Evolutionary conservation across 768 basidiomycete genomes (phyloP).

Genomic region (Mycena latifolia): DNA sequence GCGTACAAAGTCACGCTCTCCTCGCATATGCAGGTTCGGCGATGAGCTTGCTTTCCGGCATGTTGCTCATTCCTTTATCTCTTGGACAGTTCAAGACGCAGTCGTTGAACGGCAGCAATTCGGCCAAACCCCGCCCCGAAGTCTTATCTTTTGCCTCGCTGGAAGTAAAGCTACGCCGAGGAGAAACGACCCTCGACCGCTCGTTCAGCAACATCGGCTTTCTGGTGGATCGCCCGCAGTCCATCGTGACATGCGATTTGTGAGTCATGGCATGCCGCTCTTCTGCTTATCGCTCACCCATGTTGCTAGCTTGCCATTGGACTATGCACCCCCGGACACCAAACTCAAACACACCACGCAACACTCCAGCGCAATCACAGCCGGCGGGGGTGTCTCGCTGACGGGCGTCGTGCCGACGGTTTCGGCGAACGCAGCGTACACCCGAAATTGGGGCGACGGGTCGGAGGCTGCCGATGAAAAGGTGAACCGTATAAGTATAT

Average conservation of each 20-base stretch:
- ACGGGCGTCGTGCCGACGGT: not conserved
- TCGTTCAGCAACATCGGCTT: slow-evolving; percentile 24
- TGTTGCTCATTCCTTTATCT: not conserved
- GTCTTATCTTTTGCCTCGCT: not conserved
- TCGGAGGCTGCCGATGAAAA: slow-evolving; percentile 13
- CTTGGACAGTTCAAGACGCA: slow-evolving; percentile 11
- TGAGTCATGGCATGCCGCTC: slow-evolving; percentile 1
- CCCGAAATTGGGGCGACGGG: not conserved
- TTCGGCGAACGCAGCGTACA: not conserved
- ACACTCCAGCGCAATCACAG: not conserved
- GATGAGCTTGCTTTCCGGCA: no score
- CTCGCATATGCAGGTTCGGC: slow-evolving; percentile 11
- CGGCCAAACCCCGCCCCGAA: not conserved
- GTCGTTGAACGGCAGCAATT: not conserved
- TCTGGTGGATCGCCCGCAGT: slow-evolving; percentile 6
- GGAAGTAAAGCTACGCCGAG: slow-evolving; percentile 7
- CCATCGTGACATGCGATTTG: slow-evolving; percentile 18
- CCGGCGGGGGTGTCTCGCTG: not conserved
- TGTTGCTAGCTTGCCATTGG: not conserved
- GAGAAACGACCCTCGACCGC: slow-evolving; percentile 10
- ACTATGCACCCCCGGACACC: not conserved
- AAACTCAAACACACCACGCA: slow-evolving; percentile 2
- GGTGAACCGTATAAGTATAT: not conserved
- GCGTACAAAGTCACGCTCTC: not conserved
- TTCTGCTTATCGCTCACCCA: not conserved